Conservation (phyloP, 2,329 filamentous ascomycete genomes). For the Claviceps lovelessii region DNA sequence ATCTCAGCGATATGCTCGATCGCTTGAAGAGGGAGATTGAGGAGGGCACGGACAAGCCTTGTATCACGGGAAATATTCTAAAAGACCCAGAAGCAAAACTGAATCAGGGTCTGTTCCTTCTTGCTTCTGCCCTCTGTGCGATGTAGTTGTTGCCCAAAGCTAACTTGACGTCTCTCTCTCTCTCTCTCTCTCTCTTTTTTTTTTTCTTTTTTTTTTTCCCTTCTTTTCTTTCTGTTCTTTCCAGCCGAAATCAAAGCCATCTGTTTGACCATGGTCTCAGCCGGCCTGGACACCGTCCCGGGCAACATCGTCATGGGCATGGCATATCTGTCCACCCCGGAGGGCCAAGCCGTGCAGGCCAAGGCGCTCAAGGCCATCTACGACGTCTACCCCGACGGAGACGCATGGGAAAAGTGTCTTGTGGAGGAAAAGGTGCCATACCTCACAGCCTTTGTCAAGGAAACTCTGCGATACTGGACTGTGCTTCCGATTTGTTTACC, state of each 20-base stretch:
- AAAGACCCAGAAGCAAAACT: conserved; percentile 32
- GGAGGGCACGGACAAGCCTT: conserved; percentile 26
- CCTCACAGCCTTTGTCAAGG: conserved; percentile 64
- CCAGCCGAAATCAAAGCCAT: conserved; percentile 65
- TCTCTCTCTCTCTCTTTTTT: too few relatives aligned
- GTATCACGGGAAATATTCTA: conserved; percentile 37
- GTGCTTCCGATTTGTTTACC: conserved; percentile 70
- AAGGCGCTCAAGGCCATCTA: conserved; percentile 57
- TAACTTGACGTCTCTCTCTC: neutral
- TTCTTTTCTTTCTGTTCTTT: neutral
- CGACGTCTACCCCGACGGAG: conserved; percentile 54
- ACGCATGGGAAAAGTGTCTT: conserved; percentile 63
- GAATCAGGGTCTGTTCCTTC: conserved; percentile 16
- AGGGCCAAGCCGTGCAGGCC: conserved; percentile 56
- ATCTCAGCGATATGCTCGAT: conserved; percentile 51
- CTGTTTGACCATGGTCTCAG: conserved; percentile 69
- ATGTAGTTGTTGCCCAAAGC: neutral
- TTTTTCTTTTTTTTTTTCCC: too few relatives aligned
- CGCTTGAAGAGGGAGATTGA: conserved; percentile 30
- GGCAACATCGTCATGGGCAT: conserved; percentile 69
- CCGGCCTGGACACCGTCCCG: conserved; percentile 68
- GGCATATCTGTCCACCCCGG: conserved; percentile 53
- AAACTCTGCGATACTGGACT: conserved; percentile 63
- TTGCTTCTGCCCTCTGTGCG: neutral
- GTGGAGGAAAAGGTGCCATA: conserved; percentile 64